These are phyloP conservation scores for Medicago arabica DNA, from an alignment of 306 rosid species.

Conservation along the genomic window DNA sequence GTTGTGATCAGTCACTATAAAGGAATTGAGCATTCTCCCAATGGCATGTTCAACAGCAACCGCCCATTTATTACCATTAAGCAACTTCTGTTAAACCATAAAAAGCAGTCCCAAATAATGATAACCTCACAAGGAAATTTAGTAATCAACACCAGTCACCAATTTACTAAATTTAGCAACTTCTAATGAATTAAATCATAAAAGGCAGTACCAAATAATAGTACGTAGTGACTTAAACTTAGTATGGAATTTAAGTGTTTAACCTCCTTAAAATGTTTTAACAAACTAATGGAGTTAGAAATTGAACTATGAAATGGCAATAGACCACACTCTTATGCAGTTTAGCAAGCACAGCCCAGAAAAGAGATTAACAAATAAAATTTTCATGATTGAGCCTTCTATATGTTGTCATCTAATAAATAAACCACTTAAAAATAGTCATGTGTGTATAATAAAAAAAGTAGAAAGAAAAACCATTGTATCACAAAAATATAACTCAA, in stretches of 20 bases:
- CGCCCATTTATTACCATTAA: conserved; percentile 78
- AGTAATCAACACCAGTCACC: conserved; percentile 47
- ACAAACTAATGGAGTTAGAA: conserved; percentile 12
- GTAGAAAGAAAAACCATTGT: not conserved
- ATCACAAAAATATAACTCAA: too few relatives aligned
- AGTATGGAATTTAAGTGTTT: not conserved
- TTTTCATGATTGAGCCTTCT: not conserved
- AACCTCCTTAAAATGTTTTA: conserved; percentile 4
- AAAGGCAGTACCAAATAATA: conserved; percentile 18
- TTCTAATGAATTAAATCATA: conserved; percentile 47
- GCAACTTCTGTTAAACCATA: conserved; percentile 67
- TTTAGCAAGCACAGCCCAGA: conserved; percentile 23
- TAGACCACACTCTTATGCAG: conserved; percentile 29
- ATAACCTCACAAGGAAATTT: conserved; percentile 3
- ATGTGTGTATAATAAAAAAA: conserved; percentile 4
- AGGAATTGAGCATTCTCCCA: conserved; percentile 87
- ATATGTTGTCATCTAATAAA: conserved; percentile 2
- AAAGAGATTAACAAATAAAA: conserved; percentile 13
- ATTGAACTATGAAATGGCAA: conserved; percentile 14
- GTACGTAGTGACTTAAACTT: not conserved
- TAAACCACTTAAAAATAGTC: not conserved
- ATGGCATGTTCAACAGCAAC: conserved; percentile 77
- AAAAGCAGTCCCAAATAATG: conserved; percentile 14
- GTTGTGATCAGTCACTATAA: conserved; percentile 83
- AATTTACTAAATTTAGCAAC: conserved; percentile 57